Conservation (phyloP, 495 filamentous ascomycete genomes). For the Lasiosphaeria miniovina region DNA sequence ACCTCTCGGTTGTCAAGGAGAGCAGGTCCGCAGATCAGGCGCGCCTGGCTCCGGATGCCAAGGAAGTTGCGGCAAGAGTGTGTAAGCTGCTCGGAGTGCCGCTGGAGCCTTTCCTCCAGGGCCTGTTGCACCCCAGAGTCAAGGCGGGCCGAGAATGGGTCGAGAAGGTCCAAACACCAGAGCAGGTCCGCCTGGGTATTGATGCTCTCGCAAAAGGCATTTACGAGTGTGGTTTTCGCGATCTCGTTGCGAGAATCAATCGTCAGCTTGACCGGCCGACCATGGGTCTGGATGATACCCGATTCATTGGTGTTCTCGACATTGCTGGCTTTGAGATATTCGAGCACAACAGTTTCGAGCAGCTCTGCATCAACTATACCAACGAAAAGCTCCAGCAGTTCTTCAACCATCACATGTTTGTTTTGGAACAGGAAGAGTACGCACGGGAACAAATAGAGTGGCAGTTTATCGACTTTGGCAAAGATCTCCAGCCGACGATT, state of each 20-base stretch:
- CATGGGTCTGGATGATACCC: constrained; percentile 76
- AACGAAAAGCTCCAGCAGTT: constrained; percentile 99
- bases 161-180: constrained; percentile 93
- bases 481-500: constrained; percentile 95
- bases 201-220: constrained; percentile 96
- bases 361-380: constrained; percentile 99
- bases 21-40: constrained; percentile 90
- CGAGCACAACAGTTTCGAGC: constrained; percentile 96
- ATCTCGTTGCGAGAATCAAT: constrained; percentile 90
- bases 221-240: constrained; percentile 92
- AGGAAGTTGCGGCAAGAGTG: constrained; percentile 67
- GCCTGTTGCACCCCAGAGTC: constrained; percentile 85
- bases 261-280: constrained; percentile 79
- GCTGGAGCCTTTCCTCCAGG: constrained; percentile 78
- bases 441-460: constrained; percentile 97
- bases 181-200: constrained; percentile 86
- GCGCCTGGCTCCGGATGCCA: constrained; percentile 67
- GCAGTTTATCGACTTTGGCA: constrained; percentile 99
- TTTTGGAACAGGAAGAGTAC: constrained; percentile 98
- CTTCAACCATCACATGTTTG: constrained; percentile 99
- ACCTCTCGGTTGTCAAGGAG: constrained; percentile 83
- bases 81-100: constrained; percentile 84
- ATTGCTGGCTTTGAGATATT: constrained; percentile 99
- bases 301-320: constrained; percentile 97
- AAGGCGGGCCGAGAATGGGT: constrained; percentile 98